phyloP scores from a whole-genome alignment of 2,329 filamentous ascomycete species.

The Bipolaris cookei region DNA sequence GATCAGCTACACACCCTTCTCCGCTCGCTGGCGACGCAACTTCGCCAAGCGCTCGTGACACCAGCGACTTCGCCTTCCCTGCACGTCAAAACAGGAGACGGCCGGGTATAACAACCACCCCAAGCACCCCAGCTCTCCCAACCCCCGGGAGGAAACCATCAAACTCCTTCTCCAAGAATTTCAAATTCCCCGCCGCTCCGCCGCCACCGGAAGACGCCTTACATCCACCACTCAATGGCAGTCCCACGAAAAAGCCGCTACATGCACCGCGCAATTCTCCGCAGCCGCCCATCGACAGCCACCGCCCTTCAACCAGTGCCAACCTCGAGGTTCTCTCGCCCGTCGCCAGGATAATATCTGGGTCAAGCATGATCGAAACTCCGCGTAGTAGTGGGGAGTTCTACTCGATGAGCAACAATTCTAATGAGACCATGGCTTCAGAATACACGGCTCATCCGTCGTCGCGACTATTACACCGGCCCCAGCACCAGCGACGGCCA shows the following conservation, averaged over 20 bases:
- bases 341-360: constrained; percentile 74
- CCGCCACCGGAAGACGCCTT: constrained; percentile 38
- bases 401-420: constrained; percentile 93
- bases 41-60: constrained; percentile 40
- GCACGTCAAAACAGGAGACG: constrained; percentile 35
- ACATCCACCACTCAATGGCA: constrained; percentile 31
- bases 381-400: constrained; percentile 93
- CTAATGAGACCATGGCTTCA: constrained; percentile 88
- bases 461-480: constrained; percentile 56
- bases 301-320: constrained; percentile 49
- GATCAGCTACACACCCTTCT: constrained; percentile 50
- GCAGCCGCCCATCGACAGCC: constrained; percentile 24
- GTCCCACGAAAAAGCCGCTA: constrained; percentile 49
- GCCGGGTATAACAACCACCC: constrained; percentile 45
- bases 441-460: constrained; percentile 70
- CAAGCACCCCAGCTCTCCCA: constrained; percentile 51
- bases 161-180: constrained; percentile 55
- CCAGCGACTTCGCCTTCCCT: constrained; percentile 40
- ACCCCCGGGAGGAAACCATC: constrained; percentile 48
- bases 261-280: constrained; percentile 39
- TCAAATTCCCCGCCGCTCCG: constrained; percentile 62
- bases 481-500: constrained; percentile 37
- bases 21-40: constrained; percentile 51
- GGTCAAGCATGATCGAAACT: constrained; percentile 75
- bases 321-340: constrained; percentile 64